Conservation (phyloP, 768 basidiomycete species). For the Cyclocybe aegerita region DNA sequence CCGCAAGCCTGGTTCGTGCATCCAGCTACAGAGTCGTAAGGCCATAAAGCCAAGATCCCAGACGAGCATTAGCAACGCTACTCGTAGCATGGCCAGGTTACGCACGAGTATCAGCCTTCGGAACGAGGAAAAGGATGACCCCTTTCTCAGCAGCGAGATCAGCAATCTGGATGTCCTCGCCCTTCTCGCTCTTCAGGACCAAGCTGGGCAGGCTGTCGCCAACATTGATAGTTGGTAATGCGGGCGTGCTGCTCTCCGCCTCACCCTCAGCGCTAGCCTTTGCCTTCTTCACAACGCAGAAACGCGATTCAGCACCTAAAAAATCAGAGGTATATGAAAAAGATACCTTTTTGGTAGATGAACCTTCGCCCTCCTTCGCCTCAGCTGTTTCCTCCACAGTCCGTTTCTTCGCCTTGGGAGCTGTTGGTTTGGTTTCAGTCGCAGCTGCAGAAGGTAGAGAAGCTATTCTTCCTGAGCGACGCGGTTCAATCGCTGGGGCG, state of each 20-base stretch:
- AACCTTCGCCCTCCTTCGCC: slow-evolving; percentile 29
- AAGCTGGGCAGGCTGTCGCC: slow-evolving; percentile 77
- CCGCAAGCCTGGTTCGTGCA: slow-evolving; percentile 94
- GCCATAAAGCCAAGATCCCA: neutral
- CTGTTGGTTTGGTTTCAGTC: slow-evolving; percentile 17
- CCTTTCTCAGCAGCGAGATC: slow-evolving; percentile 68
- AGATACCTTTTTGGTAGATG: slow-evolving; percentile 40
- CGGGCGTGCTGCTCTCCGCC: slow-evolving; percentile 20
- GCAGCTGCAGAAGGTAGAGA: slow-evolving; percentile 41
- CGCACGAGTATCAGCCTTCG: slow-evolving; percentile 84
- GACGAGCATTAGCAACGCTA: neutral
- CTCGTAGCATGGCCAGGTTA: slow-evolving; percentile 2
- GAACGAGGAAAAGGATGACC: slow-evolving; percentile 79
- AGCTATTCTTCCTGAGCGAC: slow-evolving; percentile 59
- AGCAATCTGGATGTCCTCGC: slow-evolving; percentile 69
- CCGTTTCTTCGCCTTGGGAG: slow-evolving; percentile 37
- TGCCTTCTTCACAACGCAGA: slow-evolving; percentile 6
- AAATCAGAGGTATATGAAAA: slow-evolving; percentile 3
- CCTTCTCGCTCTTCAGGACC: slow-evolving; percentile 82
- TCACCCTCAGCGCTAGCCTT: slow-evolving; percentile 12
- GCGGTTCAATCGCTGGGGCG: slow-evolving; percentile 33
- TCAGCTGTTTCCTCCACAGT: slow-evolving; percentile 35
- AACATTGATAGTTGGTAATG: slow-evolving; percentile 50
- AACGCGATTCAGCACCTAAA: neutral
- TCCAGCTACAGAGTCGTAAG: slow-evolving; percentile 51